Evolutionary conservation across 306 rosid genomes (phyloP), one percentile per base, ranked within the genome.

Genomic region (Cucurbita pepo): DNA sequence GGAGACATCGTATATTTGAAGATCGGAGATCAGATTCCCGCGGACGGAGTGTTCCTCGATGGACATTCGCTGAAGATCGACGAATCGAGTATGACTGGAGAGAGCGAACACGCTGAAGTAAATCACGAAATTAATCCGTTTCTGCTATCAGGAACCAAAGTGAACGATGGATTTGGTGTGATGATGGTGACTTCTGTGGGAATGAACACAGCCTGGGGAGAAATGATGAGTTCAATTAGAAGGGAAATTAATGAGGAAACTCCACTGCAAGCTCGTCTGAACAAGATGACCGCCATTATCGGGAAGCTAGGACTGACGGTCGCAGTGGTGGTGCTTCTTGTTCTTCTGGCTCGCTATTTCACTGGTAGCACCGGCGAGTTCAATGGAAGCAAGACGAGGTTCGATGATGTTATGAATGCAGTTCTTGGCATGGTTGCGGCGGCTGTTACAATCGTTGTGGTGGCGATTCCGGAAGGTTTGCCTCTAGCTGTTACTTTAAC

Each of bases 151-250:
- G 80, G 80, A 19, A 77, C 80, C 4, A 77, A 77, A 64, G 76
- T 77, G 15, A 71, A 25, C 6, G 80, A 77, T 71, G 80, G 80
- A 6, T 71, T 50, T 60, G 80, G 80, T 8, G 7, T 71, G 38
- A 77, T 77, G 80, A 64, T 77, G 59, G 76, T 77, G 10, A 77
- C 71, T 37, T 77, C 80, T 48, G 80, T 77, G n/a, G 80, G 76
- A 9, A 48, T 71, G 71, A 71, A 60, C 72, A 77, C 80, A 0
- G 48, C 54, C 5, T 77, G 80, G 72, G 80, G 80, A 3, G 72
- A 77, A 63, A 77, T 77, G 80, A 77, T 77, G 80, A 52, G 80
- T 37, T 67, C 72, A 25, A 61, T 71, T 51, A 59, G 75, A 10
- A 10, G 70, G 7, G 80, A 71, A 47, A n/a, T 71, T 10, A 52